These are phyloP conservation scores for sweet orange (Citrus sinensis) DNA, from an alignment of 345 rosid species.

Conservation along the genomic window DNA sequence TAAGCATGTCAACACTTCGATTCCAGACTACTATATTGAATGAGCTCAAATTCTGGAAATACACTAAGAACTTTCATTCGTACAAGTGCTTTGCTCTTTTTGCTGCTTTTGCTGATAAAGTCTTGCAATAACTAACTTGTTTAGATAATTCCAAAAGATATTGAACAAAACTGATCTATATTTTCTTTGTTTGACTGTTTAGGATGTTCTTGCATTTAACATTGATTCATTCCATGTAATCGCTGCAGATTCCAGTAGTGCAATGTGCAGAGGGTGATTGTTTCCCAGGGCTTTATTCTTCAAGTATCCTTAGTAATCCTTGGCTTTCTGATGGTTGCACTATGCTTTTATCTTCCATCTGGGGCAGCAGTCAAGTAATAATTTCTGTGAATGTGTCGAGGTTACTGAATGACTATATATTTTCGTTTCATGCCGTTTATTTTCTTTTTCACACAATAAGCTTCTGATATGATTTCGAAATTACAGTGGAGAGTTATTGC, in stretches of 20 bases:
- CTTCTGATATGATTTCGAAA: slow-evolving; percentile 17
- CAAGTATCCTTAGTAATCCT: slow-evolving; percentile 46
- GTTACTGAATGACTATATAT: slow-evolving; percentile 27
- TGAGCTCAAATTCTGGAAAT: not conserved
- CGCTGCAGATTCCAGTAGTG: slow-evolving; percentile 66
- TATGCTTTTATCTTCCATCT: slow-evolving; percentile 65
- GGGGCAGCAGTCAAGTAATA: slow-evolving; percentile 69
- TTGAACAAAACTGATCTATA: not conserved
- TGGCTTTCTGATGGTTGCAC: slow-evolving; percentile 95
- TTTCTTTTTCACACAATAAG: not conserved
- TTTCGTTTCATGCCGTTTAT: not conserved
- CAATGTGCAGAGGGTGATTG: slow-evolving; percentile 62
- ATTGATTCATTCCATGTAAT: slow-evolving; percentile 11
- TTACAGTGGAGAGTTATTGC: slow-evolving; percentile 61
- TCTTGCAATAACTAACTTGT: not conserved
- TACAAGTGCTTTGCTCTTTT: not conserved
- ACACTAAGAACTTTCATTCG: not conserved
- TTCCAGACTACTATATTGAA: not conserved
- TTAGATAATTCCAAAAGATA: not conserved
- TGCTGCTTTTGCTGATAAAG: not conserved
- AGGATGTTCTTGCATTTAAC: not conserved
- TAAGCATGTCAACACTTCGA: not conserved
- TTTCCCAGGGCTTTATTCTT: slow-evolving; percentile 84
- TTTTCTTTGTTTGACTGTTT: not conserved
- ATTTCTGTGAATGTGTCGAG: slow-evolving; percentile 64